These are phyloP conservation scores for Brassica rapa DNA, from an alignment of 345 rosid genomes.

Conservation along the genomic window DNA sequence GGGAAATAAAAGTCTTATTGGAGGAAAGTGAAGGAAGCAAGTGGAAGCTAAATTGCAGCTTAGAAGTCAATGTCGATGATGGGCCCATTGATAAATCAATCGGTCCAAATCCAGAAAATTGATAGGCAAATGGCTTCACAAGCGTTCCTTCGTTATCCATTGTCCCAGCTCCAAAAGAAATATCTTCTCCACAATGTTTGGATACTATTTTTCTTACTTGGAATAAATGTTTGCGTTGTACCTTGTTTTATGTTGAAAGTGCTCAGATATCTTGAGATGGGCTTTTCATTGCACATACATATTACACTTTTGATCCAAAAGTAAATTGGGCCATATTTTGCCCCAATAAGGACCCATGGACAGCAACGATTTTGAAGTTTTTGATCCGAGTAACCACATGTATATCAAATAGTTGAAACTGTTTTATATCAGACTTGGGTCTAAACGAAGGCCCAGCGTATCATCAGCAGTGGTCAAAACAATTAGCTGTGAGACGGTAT, in stretches of 20 bases:
- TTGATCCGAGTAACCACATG: neutral
- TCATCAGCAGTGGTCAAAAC: too few relatives aligned
- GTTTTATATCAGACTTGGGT: neutral
- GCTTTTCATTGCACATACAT: neutral
- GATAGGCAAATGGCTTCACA: conserved; percentile 35
- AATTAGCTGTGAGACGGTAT: too few relatives aligned
- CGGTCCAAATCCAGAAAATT: conserved; percentile 33
- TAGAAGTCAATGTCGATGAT: conserved; percentile 30
- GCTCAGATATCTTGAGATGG: neutral
- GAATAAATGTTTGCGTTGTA: neutral
- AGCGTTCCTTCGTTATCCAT: conserved; percentile 42
- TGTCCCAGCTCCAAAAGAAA: conserved; percentile 20
- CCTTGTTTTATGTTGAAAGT: neutral
- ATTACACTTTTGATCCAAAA: neutral
- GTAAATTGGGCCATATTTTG: neutral
- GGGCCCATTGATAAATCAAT: conserved; percentile 24
- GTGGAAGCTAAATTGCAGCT: conserved; percentile 29
- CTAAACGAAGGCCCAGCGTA: neutral
- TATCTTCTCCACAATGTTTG: conserved; percentile 24
- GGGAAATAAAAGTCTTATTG: neutral
- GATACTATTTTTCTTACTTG: conserved; percentile 12
- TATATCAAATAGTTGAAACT: neutral
- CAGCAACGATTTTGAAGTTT: neutral
- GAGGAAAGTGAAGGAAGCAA: conserved; percentile 34
- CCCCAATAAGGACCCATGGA: neutral